Evolutionary conservation across 2,329 filamentous ascomycete genomes (phyloP).

Genomic region (Diaporthe citri): DNA sequence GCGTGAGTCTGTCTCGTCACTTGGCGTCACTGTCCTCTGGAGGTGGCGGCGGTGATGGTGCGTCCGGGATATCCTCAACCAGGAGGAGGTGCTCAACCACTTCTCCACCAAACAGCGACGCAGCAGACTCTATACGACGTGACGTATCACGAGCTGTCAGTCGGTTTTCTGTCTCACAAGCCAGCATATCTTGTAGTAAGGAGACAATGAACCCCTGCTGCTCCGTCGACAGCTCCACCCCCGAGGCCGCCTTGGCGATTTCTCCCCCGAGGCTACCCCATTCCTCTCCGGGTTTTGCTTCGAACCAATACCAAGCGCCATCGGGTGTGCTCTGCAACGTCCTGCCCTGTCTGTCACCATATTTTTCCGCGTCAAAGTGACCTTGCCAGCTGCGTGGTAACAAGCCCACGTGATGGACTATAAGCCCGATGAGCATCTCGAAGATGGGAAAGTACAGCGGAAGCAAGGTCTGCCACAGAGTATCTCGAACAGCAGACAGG

Average conservation of each 20-base stretch:
- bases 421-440: slow-evolving; percentile 15
- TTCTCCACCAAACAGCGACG: background rate
- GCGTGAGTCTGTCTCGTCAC: background rate
- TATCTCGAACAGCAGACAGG: slow-evolving; percentile 19
- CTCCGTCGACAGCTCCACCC: background rate
- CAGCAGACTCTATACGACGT: slow-evolving; percentile 12
- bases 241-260: background rate
- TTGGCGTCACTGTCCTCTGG: background rate
- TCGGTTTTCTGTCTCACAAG: background rate
- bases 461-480: background rate
- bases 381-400: slow-evolving; percentile 31
- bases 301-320: background rate
- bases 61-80: background rate
- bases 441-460: slow-evolving; percentile 13
- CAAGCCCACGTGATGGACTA: slow-evolving; percentile 9
- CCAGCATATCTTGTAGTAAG: slow-evolving; percentile 26
- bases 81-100: background rate
- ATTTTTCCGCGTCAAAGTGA: background rate
- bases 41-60: background rate
- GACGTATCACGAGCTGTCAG: background rate
- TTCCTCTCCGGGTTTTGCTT: background rate
- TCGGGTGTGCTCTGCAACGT: background rate
- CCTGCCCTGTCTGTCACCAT: background rate
- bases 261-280: background rate
- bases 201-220: slow-evolving; percentile 10